Base-by-base conservation (phyloP, 2,329 filamentous ascomycete genomes). In the Alternaria solani region DNA sequence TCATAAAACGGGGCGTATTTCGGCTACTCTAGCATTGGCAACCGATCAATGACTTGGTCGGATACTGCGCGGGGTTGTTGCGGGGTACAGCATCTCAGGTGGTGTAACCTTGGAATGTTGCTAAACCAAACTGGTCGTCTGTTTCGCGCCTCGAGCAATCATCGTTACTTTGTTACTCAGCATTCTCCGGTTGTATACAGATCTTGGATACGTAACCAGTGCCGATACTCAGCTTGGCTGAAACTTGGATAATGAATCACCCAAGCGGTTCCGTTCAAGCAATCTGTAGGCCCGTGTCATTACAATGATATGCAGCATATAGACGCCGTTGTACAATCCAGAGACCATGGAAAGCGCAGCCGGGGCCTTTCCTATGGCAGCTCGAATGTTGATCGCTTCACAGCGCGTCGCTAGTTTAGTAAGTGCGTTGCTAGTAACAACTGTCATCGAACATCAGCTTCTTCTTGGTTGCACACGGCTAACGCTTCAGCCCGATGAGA, bases 401-500 rank as follows among this genome's bases (percentile, higher is more conserved):
- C 7, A 5, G 26, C 26, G 9, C 26, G 26, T 20, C 43, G 26
- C 43, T 14, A 46, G 25, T 26, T 46, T 9, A 1, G 5, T 46
- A 23, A 23, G 20, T 23, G 20, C 20, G 4, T 23, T 2, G 4
- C 20, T 30, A 30, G 28, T 30, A 30, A 11, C 28, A 30, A 30
- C 28, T 30, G 9, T 30, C 28, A 36, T 36, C 20, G 20, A 23
- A 23, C 20, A 23, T 23, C 20, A 23, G 20, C 20, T 23, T 23
- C 20, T 23, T 23, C 20, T 23, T 23, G 20, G 20, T 38, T 9
- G 14, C 16, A 16, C 9, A 26, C 7, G 18, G 36, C 32, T 28
- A 42, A 18, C 16, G 34, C 16, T 26, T 26, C 36, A 76, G 26
- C 0, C 66, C 70, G 32, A 75, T 61, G 4, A 73, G 30, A 1